Conservation (phyloP, 257 asterid species). For the Capsicum pubescens region DNA sequence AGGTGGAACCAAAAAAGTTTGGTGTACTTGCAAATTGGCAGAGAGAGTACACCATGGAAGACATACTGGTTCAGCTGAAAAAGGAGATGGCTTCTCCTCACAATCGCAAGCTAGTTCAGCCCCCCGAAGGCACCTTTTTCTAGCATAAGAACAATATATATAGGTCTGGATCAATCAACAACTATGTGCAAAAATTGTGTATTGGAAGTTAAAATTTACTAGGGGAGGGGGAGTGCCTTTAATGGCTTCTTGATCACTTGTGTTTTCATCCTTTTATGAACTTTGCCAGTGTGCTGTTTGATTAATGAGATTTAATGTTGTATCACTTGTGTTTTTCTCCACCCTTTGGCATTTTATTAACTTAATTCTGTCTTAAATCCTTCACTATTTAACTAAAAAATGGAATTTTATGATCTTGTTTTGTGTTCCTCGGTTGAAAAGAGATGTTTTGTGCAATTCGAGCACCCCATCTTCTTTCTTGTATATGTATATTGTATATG, state of each 20-base stretch:
- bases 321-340: not conserved
- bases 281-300: slow-evolving; percentile 30
- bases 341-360: not conserved
- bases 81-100: slow-evolving; percentile 72
- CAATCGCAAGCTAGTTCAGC: slow-evolving; percentile 76
- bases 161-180: slow-evolving; percentile 10
- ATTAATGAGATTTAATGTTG: not conserved
- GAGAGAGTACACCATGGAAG: slow-evolving; percentile 78
- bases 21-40: slow-evolving; percentile 75
- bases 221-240: not conserved
- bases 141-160: slow-evolving; percentile 39
- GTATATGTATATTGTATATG: not conserved
- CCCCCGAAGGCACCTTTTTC: slow-evolving; percentile 89
- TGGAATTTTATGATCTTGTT: not conserved
- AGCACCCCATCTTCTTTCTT: not conserved
- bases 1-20: slow-evolving; percentile 87
- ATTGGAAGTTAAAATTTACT: slow-evolving; percentile 27
- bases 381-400: not conserved
- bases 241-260: slow-evolving; percentile 8
- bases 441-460: not conserved
- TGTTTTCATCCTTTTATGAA: slow-evolving; percentile 22
- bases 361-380: not conserved
- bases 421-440: not conserved
- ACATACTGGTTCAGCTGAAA: slow-evolving; percentile 62
- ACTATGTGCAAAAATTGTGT: slow-evolving; percentile 18